Percentiles rank a stretch among this genome's conserved stretches.
Conservation (phyloP, 805 yeast genomes). For the Yamadazyma sp. region DNA sequence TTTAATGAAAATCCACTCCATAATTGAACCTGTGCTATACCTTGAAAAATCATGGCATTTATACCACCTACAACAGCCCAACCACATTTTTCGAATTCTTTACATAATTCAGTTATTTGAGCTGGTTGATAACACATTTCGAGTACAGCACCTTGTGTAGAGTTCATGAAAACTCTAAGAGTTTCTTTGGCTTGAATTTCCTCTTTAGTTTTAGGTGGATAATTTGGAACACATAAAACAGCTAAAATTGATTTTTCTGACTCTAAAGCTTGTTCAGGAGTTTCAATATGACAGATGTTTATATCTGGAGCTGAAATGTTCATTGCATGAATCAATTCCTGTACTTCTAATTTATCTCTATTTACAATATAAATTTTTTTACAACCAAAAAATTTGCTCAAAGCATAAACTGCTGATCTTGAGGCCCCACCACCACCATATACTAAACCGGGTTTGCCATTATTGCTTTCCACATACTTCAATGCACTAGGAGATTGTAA, state of each 20-base stretch:
- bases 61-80: conserved; percentile 31
- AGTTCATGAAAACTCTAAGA: conserved; percentile 23
- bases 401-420: conserved; percentile 29
- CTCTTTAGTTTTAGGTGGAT: conserved; percentile 19
- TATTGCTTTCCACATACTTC: conserved; percentile 5
- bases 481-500: conserved; percentile 9
- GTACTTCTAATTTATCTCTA: conserved; percentile 25
- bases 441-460: conserved; percentile 24
- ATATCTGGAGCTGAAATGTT: conserved; percentile 20
- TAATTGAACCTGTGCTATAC: conserved; percentile 26
- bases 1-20: conserved; percentile 27
- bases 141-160: conserved; percentile 22
- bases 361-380: conserved; percentile 26
- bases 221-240: conserved; percentile 30
- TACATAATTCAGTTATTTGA: conserved; percentile 22
- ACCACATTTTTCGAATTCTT: conserved; percentile 18
- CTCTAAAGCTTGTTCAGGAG: conserved; percentile 20
- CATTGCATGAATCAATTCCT: conserved; percentile 18
- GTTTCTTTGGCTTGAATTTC: conserved; percentile 24
- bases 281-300: conserved; percentile 22
- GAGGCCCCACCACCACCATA: conserved; percentile 38
- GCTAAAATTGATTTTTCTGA: conserved; percentile 19
- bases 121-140: conserved; percentile 36
- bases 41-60: conserved; percentile 31
- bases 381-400: conserved; percentile 23